phyloP scores from a whole-genome alignment of 306 rosid species.

The peach (Prunus persica) region DNA sequence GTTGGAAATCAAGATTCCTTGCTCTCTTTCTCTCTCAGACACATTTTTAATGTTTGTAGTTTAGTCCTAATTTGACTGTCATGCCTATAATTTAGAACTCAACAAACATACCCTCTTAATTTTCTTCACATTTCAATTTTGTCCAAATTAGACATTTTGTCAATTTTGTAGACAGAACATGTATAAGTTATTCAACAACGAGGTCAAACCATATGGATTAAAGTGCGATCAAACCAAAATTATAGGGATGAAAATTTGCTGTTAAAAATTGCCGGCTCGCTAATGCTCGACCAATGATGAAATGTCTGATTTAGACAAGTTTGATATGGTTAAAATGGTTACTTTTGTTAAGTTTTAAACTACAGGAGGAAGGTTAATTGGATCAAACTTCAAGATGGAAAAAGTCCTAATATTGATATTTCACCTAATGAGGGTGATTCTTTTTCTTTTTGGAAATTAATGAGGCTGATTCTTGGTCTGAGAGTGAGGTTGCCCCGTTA shows the following conservation, averaged over 20 bases:
- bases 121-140: background rate
- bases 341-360: background rate
- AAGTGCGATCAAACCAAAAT: background rate
- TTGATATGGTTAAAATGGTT: background rate
- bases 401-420: background rate
- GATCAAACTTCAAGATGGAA: background rate
- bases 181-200: background rate
- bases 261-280: background rate
- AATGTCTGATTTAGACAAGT: background rate
- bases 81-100: background rate
- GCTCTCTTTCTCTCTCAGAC: background rate
- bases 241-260: background rate
- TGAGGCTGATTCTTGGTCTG: background rate
- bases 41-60: background rate
- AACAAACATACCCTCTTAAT: background rate
- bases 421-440: background rate
- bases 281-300: background rate
- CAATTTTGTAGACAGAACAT: background rate
- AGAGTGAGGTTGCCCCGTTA: background rate
- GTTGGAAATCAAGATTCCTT: slow-evolving; percentile 20
- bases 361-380: background rate
- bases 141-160: background rate
- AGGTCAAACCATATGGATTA: background rate
- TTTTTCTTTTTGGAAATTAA: background rate
- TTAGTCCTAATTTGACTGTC: background rate